Evolutionary conservation across 495 filamentous ascomycete genomes (phyloP), one percentile per base, ranked within the genome.

Genomic region (Xylaria intraflava): DNA sequence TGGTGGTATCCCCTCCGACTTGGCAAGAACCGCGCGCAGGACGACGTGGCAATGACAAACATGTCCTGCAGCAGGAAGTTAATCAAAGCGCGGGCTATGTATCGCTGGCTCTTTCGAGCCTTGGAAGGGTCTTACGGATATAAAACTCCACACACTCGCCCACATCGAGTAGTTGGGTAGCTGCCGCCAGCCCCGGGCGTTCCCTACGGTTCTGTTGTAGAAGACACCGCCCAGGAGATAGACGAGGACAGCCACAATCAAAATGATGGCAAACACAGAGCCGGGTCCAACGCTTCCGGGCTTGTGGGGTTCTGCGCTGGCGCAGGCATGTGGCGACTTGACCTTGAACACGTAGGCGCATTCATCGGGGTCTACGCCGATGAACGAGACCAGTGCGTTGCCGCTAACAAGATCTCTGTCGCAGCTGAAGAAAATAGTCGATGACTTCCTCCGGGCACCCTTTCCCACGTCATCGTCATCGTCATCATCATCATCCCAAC

Each of bases 291-390:
- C 79, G 64, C 68, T 88, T 73, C 66, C 79, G 64, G 62, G 79
- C 72, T 67, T 83, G 72, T 75, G 84, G 59, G 75, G 80, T 71
- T 66, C 76, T 0, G 75, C 72, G 33, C 65, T 68, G 6, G 87
- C 86, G 66, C 94, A 99, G 7, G 90, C 92, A 35, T 89, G 83
- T 41, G 80, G 78, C 41, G 89, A 90, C 51, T 91, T 88, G n/a
- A 90, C 82, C 67, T 96, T 90, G 71, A 99, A 99, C 68, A 94
- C 87, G 71, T 96, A 99, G n/a, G 88, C 80, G 74, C 94, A 99
- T 44, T 89, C 82, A 62, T 96, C 89, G 5, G 81, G 81, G 69
- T 85, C 84, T 19, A 86, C 80, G 51, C 87, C 89, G 45, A 97
- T 83, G 66, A 95, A 99, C 5, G 88, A 86, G 12, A 83, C 80